A percentile compares a stretch with the other conserved stretches of the same genome.
These are phyloP conservation scores for Dysphania ambrosioides DNA, from an alignment of 148 eudicot genomes.

Conservation along the genomic window DNA sequence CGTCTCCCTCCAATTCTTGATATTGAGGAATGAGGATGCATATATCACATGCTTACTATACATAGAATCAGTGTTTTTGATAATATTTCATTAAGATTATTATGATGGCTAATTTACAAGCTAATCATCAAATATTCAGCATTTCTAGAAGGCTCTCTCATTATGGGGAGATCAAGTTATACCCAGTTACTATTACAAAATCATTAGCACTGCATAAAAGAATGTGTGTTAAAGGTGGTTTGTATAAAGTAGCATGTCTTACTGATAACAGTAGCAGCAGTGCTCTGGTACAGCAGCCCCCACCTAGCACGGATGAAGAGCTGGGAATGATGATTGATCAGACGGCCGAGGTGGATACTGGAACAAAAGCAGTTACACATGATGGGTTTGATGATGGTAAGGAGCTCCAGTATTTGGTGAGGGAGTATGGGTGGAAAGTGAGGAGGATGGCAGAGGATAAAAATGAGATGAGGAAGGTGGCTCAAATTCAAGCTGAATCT, in stretches of 20 bases:
- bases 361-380: neutral
- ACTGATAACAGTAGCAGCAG: neutral
- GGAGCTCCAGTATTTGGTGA: constrained; percentile 40
- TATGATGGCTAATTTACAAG: constrained; percentile 35
- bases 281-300: constrained; percentile 33
- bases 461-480: constrained; percentile 58
- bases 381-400: neutral
- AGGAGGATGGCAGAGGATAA: constrained; percentile 66
- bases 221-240: neutral
- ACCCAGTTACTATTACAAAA: constrained; percentile 6
- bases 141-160: constrained; percentile 22
- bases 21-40: neutral
- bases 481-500: constrained; percentile 72
- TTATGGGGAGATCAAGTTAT: constrained; percentile 11
- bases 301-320: constrained; percentile 20
- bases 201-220: constrained; percentile 5
- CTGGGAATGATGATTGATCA: constrained; percentile 25
- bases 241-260: constrained; percentile 8
- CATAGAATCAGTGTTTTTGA: neutral
- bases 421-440: constrained; percentile 64
- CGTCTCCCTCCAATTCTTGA: neutral
- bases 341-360: constrained; percentile 19
- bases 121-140: constrained; percentile 26
- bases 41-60: too few relatives aligned
- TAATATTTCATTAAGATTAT: neutral